Evolutionary conservation across 2,329 filamentous ascomycete species (phyloP), one percentile per base, ranked within the genome.

Genomic region (Arthrobotrys sphaeroides): DNA sequence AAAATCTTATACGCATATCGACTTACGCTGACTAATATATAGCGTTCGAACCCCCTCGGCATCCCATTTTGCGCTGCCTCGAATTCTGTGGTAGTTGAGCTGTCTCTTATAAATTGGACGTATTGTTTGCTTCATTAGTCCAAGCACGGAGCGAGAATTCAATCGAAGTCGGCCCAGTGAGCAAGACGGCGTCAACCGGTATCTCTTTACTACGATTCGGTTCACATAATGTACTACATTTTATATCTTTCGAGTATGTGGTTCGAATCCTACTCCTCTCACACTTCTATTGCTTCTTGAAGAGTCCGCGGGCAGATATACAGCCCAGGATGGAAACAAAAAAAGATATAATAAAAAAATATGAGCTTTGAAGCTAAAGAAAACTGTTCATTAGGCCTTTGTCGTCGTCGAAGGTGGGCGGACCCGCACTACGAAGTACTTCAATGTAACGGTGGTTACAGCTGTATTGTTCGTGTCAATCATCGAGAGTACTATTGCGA

Each of bases 401-500:
- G 79, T 62, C 78, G 78, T 38, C 79, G 79, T 62, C 77, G 79
- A 77, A 76, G 78, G 47, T 80, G 79, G 79, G 73, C 79, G 22
- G 79, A 80, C 53, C 79, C 79, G 38, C 78, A 78, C 78, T 91
- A 90, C 83, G 85, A 88, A 80, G 84, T 85, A 51, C 87, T 86
- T 81, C 83, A 83, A 67, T 86, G 84, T 69, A 83, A 84, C 49
- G 83, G 84, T 66, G 88, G 89, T 69, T 89, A 87, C 81, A 86
- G 85, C 77, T 90, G 89, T 83, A 88, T 87, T 65, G 89, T 90
- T 59, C 86, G 88, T 51, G 89, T 91, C 80, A 90, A 91, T 84
- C 90, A 90, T 80, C 87, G 89, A 78, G 88, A 90, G 82, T 91
- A 90, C 83, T 87, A 87, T 77, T 90, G 88, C 40, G 88, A 90